Conservation (phyloP, 2,329 filamentous ascomycete species). For the Alternaria tenuissima region DNA sequence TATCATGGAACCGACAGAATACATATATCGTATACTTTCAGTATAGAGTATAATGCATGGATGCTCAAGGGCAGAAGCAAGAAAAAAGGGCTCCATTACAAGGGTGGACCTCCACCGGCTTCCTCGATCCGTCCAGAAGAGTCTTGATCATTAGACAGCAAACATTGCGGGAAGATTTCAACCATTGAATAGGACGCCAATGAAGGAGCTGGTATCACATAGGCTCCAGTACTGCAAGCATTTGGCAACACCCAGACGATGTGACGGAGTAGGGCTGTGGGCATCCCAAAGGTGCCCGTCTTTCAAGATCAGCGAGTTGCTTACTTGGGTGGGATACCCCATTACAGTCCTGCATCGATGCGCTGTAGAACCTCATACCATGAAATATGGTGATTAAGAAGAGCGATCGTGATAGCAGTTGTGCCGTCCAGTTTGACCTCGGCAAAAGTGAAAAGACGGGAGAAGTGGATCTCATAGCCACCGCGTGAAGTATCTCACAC, state of each 20-base stretch:
- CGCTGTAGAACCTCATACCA: background rate
- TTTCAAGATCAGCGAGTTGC: background rate
- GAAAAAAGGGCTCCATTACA: no score
- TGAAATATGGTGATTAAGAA: background rate
- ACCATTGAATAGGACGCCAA: background rate
- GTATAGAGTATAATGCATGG: no score
- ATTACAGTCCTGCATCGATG: background rate
- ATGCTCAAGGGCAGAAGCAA: no score
- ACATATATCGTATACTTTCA: no score
- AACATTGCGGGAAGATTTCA: background rate
- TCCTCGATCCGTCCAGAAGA: no score
- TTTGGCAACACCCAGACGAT: background rate
- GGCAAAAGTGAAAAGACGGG: constrained; percentile 4
- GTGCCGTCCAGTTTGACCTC: constrained; percentile 7
- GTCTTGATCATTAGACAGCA: no score
- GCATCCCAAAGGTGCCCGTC: background rate
- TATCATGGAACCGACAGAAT: no score
- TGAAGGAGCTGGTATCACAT: background rate
- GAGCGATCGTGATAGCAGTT: background rate
- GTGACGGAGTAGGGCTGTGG: background rate
- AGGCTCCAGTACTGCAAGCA: background rate
- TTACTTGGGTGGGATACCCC: background rate
- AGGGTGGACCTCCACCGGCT: no score
- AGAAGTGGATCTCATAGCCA: background rate
- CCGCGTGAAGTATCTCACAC: background rate